Percentiles rank a stretch among this genome's conserved stretches.
These are phyloP conservation scores for Taxawa tesnikishii DNA, from an alignment of 2,329 filamentous ascomycete genomes.

Conservation along the genomic window DNA sequence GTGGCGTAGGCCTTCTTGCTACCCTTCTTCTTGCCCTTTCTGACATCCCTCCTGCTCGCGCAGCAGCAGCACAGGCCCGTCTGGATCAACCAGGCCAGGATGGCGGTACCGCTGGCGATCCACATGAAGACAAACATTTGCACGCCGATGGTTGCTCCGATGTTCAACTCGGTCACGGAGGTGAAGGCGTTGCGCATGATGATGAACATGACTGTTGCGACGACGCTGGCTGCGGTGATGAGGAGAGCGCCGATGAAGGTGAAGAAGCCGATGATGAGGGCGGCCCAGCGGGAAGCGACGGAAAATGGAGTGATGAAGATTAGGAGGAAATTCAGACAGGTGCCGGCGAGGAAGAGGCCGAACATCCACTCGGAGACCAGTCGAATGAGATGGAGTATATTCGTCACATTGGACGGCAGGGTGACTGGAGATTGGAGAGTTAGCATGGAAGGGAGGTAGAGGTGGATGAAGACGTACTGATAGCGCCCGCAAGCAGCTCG, in stretches of 20 bases:
- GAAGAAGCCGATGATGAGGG: slow-evolving; percentile 55
- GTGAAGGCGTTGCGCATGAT: slow-evolving; percentile 70
- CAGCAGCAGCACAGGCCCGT: slow-evolving; percentile 70
- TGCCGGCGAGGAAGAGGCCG: slow-evolving; percentile 64
- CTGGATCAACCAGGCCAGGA: slow-evolving; percentile 61
- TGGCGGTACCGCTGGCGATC: slow-evolving; percentile 56
- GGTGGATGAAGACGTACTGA: slow-evolving; percentile 36
- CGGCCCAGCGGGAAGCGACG: slow-evolving; percentile 40
- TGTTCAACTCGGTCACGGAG: slow-evolving; percentile 60
- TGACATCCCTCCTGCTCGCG: slow-evolving; percentile 42
- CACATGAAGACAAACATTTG: slow-evolving; percentile 86
- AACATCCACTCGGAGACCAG: slow-evolving; percentile 80
- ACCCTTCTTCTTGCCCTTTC: slow-evolving; percentile 33
- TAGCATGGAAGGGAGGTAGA: slow-evolving; percentile 1
- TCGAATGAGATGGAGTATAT: slow-evolving; percentile 61
- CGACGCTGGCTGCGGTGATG: slow-evolving; percentile 55
- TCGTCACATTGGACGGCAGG: slow-evolving; percentile 59
- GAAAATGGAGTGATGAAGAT: slow-evolving; percentile 51
- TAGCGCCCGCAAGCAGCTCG: slow-evolving; percentile 71
- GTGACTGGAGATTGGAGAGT: slow-evolving; percentile 40
- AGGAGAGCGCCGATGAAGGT: slow-evolving; percentile 56
- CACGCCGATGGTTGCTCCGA: slow-evolving; percentile 54
- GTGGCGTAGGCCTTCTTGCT: slow-evolving; percentile 12
- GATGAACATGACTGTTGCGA: slow-evolving; percentile 74
- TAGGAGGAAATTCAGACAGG: slow-evolving; percentile 58